Evolutionary conservation across 1,139 yeast genomes (phyloP), one percentile per base, ranked within the genome.

Genomic region (Pichia kudriavzevii): DNA sequence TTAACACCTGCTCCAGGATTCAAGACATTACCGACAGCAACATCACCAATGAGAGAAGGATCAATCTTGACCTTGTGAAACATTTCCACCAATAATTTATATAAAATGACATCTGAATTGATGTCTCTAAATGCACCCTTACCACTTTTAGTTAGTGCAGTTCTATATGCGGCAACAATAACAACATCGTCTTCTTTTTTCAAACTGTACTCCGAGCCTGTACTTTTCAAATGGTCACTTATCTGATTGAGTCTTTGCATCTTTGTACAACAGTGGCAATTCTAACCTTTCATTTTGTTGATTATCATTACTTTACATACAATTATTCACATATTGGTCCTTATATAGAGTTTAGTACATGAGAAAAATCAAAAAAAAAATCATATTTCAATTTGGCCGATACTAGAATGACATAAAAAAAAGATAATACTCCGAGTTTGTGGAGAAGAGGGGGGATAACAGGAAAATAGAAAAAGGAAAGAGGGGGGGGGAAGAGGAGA

Each of bases 1-100:
- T 79, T 79, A 39, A 88, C 94, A 54, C 95, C 95, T 28, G 95
- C 93, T 41, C 95, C 95, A 38, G 74, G 72, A 63, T 85, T 84
- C 55, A 87, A 69, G 56, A 91, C 83, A 64, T 84, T 85, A 57
- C 81, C 66, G 60, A 95, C 91, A 59, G 94, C 91, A 59, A 75
- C 79, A 47, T 75, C 79, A 66, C 88, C 80, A 61, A 80, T 79
- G 55, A 85, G 94, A 34, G 75, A 61, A 48, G 79, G 60, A 56
- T 97, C 94, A 61, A 91, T 83, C 64, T 87, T 67, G 60, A 91
- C 75, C 72, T 84, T 84, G 66, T 81, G 73, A 69, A 91, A 83
- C 60, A 91, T 81, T 71, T 91, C 95, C 64, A 81, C 73, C 65
- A 91, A 81, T 64, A 88, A 94, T 69, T 87, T 76, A 57, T 71